Percentiles rank a stretch among this genome's conserved stretches.
These are phyloP conservation scores for Phyllosticta citribraziliensis DNA, from an alignment of 2,329 filamentous ascomycete genomes.

Conservation along the genomic window DNA sequence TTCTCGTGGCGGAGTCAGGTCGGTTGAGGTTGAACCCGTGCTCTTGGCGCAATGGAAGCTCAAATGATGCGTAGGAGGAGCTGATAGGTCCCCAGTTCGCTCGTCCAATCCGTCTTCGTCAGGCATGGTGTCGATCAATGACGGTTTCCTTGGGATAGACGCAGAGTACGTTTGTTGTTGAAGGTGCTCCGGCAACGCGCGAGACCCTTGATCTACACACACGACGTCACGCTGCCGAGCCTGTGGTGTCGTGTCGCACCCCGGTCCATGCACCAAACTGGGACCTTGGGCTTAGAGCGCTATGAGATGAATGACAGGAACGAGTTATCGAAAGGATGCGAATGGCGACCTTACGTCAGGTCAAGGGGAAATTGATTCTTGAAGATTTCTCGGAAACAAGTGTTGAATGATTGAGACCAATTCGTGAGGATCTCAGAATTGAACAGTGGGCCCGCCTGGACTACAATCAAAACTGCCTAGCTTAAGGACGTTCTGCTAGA, in stretches of 20 bases:
- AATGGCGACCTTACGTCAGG: not conserved
- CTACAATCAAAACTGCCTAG: too few relatives aligned
- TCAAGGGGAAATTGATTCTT: too few relatives aligned
- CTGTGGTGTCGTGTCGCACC: not conserved
- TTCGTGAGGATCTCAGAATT: too few relatives aligned
- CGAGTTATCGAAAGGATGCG: not conserved
- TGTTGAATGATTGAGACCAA: too few relatives aligned
- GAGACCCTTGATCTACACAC: not conserved
- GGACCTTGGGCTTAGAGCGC: not conserved
- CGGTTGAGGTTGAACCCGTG: not conserved
- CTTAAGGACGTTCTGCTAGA: too few relatives aligned
- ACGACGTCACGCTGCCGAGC: not conserved
- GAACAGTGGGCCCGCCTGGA: too few relatives aligned
- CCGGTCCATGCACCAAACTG: not conserved
- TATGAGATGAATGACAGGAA: not conserved
- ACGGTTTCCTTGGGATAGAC: not conserved
- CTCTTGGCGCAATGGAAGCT: not conserved
- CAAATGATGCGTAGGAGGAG: not conserved
- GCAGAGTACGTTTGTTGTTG: not conserved
- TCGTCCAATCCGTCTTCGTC: not conserved
- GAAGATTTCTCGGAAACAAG: too few relatives aligned
- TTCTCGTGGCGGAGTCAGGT: constrained; percentile 48
- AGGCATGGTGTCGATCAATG: not conserved
- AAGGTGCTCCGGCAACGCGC: not conserved
- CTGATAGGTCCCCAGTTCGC: not conserved